These are phyloP conservation scores for Meredithiella fracta DNA, from an alignment of 2,329 filamentous ascomycete species.

Conservation along the genomic window DNA sequence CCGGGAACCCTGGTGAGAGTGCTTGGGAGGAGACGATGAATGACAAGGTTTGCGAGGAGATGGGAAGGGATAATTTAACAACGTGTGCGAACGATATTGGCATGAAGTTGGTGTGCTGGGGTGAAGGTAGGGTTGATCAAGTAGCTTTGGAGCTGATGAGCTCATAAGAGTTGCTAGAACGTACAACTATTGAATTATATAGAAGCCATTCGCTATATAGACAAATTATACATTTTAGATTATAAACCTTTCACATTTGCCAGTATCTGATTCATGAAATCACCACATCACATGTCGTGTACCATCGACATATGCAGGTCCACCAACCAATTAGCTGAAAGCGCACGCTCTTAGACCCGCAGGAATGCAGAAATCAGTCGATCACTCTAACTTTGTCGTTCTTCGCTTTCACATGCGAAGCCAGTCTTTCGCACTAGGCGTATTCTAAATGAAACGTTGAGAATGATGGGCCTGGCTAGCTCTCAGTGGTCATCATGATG, in stretches of 20 bases:
- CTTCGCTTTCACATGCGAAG: not conserved
- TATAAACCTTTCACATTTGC: too few relatives aligned
- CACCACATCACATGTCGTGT: not conserved
- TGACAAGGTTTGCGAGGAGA: not conserved
- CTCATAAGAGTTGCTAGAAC: too few relatives aligned
- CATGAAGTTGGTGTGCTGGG: not conserved
- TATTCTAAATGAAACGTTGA: too few relatives aligned
- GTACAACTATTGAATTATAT: too few relatives aligned
- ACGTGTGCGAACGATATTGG: not conserved
- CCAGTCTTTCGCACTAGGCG: not conserved
- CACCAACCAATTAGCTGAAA: not conserved
- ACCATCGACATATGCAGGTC: not conserved
- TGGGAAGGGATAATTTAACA: not conserved
- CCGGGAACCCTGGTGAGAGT: not conserved
- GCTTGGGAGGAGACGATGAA: not conserved
- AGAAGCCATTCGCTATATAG: too few relatives aligned
- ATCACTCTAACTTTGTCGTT: not conserved
- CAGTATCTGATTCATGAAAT: too few relatives aligned
- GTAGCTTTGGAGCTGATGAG: not conserved
- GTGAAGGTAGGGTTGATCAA: not conserved
- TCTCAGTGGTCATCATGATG: too few relatives aligned
- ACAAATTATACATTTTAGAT: too few relatives aligned
- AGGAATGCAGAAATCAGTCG: not conserved
- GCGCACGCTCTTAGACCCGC: not conserved
- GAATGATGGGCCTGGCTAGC: too few relatives aligned